Conservation (phyloP, 1,284 basidiomycete species). For the Coniophora puteana region DNA sequence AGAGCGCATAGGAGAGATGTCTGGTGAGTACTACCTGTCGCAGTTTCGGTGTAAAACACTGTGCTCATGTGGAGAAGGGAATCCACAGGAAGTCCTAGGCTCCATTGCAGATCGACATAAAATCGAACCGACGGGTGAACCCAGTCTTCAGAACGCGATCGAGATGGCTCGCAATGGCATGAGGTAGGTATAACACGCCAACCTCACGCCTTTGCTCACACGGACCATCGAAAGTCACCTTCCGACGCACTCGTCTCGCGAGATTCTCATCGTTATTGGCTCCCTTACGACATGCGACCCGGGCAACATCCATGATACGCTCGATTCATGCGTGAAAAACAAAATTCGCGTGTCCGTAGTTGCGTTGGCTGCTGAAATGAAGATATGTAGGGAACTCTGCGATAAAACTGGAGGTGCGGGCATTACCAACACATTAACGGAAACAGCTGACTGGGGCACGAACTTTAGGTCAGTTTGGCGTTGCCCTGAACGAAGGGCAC, state of each 20-base stretch:
- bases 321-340: conserved; percentile 76
- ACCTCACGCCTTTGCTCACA: conserved; percentile 2
- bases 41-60: conserved; percentile 3
- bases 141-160: conserved; percentile 93
- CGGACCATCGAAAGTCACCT: conserved; percentile 70
- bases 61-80: conserved; percentile 63
- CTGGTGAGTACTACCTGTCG: conserved; percentile 50
- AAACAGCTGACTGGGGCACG: conserved; percentile 12
- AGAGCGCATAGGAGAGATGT: conserved; percentile 85
- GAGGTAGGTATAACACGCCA: conserved; percentile 48
- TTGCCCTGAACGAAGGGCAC: conserved; percentile 96
- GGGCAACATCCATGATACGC: conserved; percentile 92
- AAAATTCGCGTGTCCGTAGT: conserved; percentile 92
- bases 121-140: conserved; percentile 89
- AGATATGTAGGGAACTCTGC: conserved; percentile 89
- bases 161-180: conserved; percentile 93
- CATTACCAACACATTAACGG: conserved; percentile 3
- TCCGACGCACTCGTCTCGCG: conserved; percentile 92
- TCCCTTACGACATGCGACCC: conserved; percentile 97
- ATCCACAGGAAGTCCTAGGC: conserved; percentile 90
- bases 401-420: conserved; percentile 82
- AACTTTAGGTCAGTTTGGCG: conserved; percentile 80
- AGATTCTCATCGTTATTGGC: conserved; percentile 92
- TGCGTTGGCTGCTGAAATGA: conserved; percentile 94
- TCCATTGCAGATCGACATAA: conserved; percentile 84